Conservation (phyloP, 2,329 filamentous ascomycete species). For the Alternaria sp. region DNA sequence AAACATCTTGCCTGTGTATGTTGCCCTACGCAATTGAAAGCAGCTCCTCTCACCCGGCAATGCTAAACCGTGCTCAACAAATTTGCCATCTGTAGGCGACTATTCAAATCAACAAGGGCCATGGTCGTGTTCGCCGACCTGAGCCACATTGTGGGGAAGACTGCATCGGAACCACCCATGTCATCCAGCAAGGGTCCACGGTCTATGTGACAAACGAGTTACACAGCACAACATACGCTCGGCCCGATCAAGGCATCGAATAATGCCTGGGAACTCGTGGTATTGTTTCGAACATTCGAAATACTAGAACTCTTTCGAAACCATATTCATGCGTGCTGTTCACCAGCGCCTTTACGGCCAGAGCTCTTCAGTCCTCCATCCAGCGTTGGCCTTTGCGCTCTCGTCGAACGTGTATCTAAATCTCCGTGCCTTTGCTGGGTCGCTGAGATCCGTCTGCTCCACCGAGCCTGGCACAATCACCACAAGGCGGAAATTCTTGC, state of each 20-base stretch:
- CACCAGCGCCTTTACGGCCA: slow-evolving; percentile 40
- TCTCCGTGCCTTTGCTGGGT: slow-evolving; percentile 67
- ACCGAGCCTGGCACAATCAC: slow-evolving; percentile 83
- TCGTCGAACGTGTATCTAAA: slow-evolving; percentile 70
- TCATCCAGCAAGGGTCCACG: background rate
- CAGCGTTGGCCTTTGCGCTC: slow-evolving; percentile 45
- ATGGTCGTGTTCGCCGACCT: slow-evolving; percentile 35
- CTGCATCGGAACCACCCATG: slow-evolving; percentile 12
- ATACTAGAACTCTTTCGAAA: background rate
- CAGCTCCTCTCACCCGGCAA: background rate
- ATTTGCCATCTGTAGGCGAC: background rate
- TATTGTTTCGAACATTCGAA: background rate
- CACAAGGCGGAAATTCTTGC: slow-evolving; percentile 82
- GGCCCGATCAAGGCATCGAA: background rate
- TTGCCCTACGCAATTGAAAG: background rate
- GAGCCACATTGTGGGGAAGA: slow-evolving; percentile 30
- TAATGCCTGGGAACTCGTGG: background rate
- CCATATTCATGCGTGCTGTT: background rate
- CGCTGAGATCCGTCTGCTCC: slow-evolving; percentile 74
- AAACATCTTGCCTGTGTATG: background rate
- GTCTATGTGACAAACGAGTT: background rate
- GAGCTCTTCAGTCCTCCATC: slow-evolving; percentile 63
- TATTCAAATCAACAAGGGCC: background rate
- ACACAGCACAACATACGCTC: background rate
- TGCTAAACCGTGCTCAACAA: background rate